Base-by-base conservation (phyloP, 2,329 filamentous ascomycete genomes). In the Mycocentrospora acerina region DNA sequence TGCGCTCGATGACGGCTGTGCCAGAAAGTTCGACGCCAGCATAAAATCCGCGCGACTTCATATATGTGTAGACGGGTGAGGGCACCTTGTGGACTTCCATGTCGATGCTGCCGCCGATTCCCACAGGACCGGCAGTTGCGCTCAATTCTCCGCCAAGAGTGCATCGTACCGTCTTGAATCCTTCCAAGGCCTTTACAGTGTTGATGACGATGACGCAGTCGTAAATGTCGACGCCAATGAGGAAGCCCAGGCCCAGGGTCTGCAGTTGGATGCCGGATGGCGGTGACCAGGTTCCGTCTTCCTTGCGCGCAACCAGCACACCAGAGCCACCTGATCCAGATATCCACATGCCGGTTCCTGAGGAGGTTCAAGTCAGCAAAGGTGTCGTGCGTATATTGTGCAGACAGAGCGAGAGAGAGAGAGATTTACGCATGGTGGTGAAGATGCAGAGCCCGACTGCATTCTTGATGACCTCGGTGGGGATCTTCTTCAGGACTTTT, bases 161-260 rank as follows among this genome's bases (percentile, higher is more conserved):
- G 38, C 89, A 82, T 36, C 85, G 80, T 3, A 91, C 73, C 41
- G 83, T 84, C 24, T 87, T 89, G 61, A 96, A 94, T 1, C 86
- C 82, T 51, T 95, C 86, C 31, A 97, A 73, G 6, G 90, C 89
- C 40, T 88, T 79, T 30, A 87, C 81, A 29, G 86, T 90, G 71
- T 95, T 96, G 62, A 96, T 90, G 24, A 96, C 86, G 7, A 96
- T 79, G 11, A 97, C 86, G 60, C 90, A 95, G 66, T 97, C 91
- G 73, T 96, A 97, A 22, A 96, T 90, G 62, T 97, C 91, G 27
- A 95, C 86, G 2, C 90, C 91, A 5, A 90, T 84, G 36, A 95
- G 79, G 60, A 97, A 96, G 24, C 90, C 91, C 24, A 96, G 77
- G 1, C 86, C 89, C 1, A 88, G 82, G 0, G 91, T 95, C 62